These are phyloP conservation scores for Pleochaeta shiraiana DNA, from an alignment of 2,329 filamentous ascomycete species.

Conservation along the genomic window DNA sequence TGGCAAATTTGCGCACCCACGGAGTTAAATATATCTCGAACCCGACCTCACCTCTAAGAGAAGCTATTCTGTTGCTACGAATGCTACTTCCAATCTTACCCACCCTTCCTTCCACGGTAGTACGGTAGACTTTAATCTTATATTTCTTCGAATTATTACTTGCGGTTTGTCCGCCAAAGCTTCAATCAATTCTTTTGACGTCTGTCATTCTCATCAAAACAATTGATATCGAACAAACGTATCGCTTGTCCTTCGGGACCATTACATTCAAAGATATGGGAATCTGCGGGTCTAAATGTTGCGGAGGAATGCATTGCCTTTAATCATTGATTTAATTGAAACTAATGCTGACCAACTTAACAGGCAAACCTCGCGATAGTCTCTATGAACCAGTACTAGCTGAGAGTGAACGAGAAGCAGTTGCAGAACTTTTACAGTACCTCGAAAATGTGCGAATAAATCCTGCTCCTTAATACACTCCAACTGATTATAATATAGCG, in stretches of 20 bases:
- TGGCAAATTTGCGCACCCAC: background rate
- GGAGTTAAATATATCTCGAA: slow-evolving; percentile 3
- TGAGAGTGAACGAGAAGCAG: slow-evolving; percentile 91
- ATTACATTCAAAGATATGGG: slow-evolving; percentile 31
- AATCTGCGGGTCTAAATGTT: slow-evolving; percentile 39
- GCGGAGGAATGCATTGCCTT: slow-evolving; percentile 25
- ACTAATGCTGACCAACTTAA: slow-evolving; percentile 10
- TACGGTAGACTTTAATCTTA: background rate
- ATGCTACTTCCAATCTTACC: slow-evolving; percentile 3
- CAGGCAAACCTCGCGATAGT: slow-evolving; percentile 58
- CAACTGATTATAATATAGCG: slow-evolving; percentile 28
- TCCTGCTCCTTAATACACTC: background rate
- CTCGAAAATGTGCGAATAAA: slow-evolving; percentile 59
- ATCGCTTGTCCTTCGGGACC: slow-evolving; percentile 15
- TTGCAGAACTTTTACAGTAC: slow-evolving; percentile 85
- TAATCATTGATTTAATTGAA: slow-evolving; percentile 6
- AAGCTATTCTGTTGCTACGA: background rate
- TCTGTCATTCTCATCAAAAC: background rate
- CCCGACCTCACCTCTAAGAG: background rate
- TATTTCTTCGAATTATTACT: background rate
- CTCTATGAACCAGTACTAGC: slow-evolving; percentile 75
- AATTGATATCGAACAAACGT: background rate
- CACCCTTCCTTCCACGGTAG: background rate
- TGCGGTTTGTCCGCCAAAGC: background rate
- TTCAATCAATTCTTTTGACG: background rate